Conservation (phyloP, 331 rosid genomes). For the Stylosanthes scabra region DNA sequence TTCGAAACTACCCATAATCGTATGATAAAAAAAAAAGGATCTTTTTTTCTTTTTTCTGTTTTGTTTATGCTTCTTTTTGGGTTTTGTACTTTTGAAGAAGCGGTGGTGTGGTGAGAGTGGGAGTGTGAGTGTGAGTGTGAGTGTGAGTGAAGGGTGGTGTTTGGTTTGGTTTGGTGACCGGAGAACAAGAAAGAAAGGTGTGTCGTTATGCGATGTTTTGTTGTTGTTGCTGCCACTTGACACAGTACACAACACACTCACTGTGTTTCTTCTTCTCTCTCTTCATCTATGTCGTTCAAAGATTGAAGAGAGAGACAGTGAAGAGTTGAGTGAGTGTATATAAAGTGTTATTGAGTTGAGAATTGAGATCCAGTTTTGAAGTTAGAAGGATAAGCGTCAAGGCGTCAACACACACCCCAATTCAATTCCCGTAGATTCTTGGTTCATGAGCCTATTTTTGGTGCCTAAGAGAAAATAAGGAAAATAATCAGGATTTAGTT, state of each 20-base stretch:
- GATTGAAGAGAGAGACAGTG: background rate
- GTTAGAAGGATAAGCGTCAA: background rate
- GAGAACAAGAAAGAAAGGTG: slow-evolving; percentile 20
- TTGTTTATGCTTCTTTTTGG: background rate
- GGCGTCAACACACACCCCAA: background rate
- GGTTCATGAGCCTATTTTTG: too few species aligned
- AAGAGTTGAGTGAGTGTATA: too few species aligned
- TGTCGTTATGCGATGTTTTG: background rate
- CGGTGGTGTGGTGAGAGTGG: background rate
- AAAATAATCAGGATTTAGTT: too few species aligned
- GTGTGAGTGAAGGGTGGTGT: background rate
- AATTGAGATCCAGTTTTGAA: background rate
- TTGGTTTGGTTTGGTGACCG: background rate
- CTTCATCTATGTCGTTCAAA: background rate
- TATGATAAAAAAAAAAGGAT: too few species aligned
- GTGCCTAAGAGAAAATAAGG: too few species aligned
- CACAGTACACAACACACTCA: background rate
- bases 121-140: background rate
- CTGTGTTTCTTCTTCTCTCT: background rate
- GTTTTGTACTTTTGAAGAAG: background rate
- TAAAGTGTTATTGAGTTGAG: background rate
- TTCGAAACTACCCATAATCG: slow-evolving; percentile 53
- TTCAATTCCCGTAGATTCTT: background rate
- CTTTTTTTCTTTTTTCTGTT: background rate
- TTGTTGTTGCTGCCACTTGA: background rate